Percentiles rank a stretch among this genome's conserved stretches.
Evolutionary conservation across 73 alveolate genomes (phyloP).

Genomic region (Urostyla sp.): DNA sequence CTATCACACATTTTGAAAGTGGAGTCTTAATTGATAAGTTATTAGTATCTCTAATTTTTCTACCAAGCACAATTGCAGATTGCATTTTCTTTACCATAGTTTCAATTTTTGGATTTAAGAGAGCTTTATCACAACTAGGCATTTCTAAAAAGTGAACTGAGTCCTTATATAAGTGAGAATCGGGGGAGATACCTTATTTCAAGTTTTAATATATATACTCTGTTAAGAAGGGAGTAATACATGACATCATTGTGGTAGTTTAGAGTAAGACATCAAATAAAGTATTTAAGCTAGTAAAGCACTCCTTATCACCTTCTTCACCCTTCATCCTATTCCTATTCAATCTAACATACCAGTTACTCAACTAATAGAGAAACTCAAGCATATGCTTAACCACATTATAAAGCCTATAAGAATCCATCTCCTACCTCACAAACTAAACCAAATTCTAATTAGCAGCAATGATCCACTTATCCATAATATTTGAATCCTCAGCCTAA

Average conservation of each 20-base stretch:
- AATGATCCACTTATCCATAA: constrained; percentile 97
- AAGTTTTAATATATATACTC: constrained; percentile 96
- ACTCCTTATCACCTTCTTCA: constrained; percentile 88
- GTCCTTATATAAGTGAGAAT: constrained; percentile 69
- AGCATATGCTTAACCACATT: constrained; percentile 90
- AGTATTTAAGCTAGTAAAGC: constrained; percentile 84
- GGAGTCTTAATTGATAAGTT: constrained; percentile 95
- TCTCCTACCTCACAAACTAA: constrained; percentile 92
- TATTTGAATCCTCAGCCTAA: constrained; percentile 58
- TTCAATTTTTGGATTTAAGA: constrained; percentile 88
- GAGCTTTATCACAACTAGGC: constrained; percentile 86
- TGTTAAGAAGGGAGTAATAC: constrained; percentile 97
- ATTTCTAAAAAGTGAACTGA: constrained; percentile 94
- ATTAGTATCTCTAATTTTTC: constrained; percentile 93
- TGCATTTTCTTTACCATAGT: constrained; percentile 85
- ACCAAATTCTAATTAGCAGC: constrained; percentile 91
- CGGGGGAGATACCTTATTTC: constrained; percentile 87
- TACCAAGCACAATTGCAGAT: constrained; percentile 90
- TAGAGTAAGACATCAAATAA: constrained; percentile 88
- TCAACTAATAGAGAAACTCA: constrained; percentile 89
- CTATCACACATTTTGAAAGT: constrained; percentile 75
- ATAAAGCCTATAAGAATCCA: constrained; percentile 94
- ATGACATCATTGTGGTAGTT: constrained; percentile 92
- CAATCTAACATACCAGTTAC: constrained; percentile 98
- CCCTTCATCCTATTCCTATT: constrained; percentile 98